These are phyloP conservation scores for Orychophragmus violaceus DNA, from an alignment of 345 rosid species.

Conservation along the genomic window DNA sequence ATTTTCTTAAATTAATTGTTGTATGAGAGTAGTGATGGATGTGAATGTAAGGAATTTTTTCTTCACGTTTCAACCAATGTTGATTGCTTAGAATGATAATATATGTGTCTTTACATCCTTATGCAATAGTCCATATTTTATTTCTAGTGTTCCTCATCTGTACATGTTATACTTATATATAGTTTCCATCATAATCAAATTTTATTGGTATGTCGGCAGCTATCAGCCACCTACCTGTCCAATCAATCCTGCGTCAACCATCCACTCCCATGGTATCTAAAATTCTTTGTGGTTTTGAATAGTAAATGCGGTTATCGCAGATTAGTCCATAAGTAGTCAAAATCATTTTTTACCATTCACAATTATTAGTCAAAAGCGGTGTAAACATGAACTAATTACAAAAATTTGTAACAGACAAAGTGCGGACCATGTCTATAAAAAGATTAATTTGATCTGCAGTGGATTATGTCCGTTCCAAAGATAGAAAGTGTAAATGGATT, in stretches of 20 bases:
- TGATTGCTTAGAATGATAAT: neutral
- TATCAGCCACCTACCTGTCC: conserved; percentile 65
- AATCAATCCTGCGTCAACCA: conserved; percentile 65
- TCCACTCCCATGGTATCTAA: conserved; percentile 95
- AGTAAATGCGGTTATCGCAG: too few relatives aligned
- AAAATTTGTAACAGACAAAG: too few relatives aligned
- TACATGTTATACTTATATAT: neutral
- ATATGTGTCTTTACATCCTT: neutral
- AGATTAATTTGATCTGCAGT: too few relatives aligned
- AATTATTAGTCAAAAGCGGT: too few relatives aligned
- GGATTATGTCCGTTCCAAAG: too few relatives aligned
- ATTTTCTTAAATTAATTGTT: neutral
- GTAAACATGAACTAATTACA: too few relatives aligned
- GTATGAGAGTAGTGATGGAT: neutral
- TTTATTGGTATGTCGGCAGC: conserved; percentile 16
- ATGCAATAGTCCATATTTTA: neutral
- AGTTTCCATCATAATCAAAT: neutral
- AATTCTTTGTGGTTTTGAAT: conserved; percentile 70
- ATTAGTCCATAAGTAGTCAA: too few relatives aligned
- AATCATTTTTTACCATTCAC: too few relatives aligned
- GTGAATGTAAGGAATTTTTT: too few relatives aligned
- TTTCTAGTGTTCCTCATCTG: neutral
- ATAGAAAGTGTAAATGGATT: too few relatives aligned
- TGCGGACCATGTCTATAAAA: too few relatives aligned
- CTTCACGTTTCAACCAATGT: too few relatives aligned